Conservation (phyloP, 768 basidiomycete genomes). For the Kwoniella sp. region DNA sequence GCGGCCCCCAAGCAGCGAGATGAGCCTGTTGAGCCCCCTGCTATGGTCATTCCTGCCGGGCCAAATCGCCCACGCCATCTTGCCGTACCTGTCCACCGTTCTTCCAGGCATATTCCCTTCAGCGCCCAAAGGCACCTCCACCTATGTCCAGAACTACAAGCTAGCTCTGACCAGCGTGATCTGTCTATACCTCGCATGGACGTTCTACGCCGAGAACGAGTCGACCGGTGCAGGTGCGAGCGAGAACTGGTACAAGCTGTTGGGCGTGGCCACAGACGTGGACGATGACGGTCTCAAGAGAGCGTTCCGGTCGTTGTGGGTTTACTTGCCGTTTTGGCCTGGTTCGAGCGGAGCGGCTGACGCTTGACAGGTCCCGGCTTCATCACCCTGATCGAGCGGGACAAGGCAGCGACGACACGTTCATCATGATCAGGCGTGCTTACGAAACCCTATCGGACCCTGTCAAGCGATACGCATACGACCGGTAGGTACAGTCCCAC, state of each 20-base stretch:
- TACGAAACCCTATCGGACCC: conserved; percentile 39
- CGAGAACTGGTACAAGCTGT: conserved; percentile 37
- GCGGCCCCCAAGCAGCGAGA: background rate
- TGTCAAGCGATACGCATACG: conserved; percentile 39
- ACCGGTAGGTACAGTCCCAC: conserved; percentile 20
- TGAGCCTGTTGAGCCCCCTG: conserved; percentile 26
- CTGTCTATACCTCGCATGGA: conserved; percentile 18
- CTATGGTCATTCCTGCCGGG: conserved; percentile 31
- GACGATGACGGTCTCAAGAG: conserved; percentile 35
- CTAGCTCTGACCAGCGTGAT: conserved; percentile 24
- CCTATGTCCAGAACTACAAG: conserved; percentile 26
- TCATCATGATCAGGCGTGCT: conserved; percentile 37
- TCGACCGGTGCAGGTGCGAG: background rate
- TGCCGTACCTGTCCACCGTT: conserved; percentile 20
- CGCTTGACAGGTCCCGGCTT: conserved; percentile 23
- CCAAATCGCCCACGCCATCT: conserved; percentile 23
- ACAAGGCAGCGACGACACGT: conserved; percentile 13
- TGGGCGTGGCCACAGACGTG: conserved; percentile 24
- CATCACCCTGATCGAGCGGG: conserved; percentile 42
- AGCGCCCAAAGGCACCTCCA: conserved; percentile 13
- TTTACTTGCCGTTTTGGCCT: background rate
- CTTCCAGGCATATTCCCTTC: conserved; percentile 34
- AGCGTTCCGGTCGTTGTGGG: conserved; percentile 38
- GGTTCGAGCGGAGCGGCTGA: background rate
- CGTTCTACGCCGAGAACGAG: conserved; percentile 14